A percentile compares a stretch with the other conserved stretches of the same genome.
Evolutionary conservation across 306 rosid genomes (phyloP).

Genomic region (Prinsepia uniflora): DNA sequence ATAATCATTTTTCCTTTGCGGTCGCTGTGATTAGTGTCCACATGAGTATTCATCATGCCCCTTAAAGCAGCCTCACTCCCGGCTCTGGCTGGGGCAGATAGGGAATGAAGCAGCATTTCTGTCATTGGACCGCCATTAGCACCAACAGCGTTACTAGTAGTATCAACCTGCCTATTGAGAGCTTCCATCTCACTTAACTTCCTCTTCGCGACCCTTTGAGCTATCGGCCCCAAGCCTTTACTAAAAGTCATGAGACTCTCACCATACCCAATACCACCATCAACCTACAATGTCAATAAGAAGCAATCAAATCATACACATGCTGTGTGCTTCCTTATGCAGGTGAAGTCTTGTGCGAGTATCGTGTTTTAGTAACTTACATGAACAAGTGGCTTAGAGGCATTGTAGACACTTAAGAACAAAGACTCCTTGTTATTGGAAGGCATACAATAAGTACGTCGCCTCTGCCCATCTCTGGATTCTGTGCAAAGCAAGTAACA

Average conservation of each 20-base stretch:
- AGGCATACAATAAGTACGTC: conserved; percentile 15
- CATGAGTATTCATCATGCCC: conserved; percentile 7
- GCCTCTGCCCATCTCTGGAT: conserved; percentile 19
- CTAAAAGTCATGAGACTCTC: conserved; percentile 26
- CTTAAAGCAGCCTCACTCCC: conserved; percentile 6
- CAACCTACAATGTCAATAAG: conserved; percentile 7
- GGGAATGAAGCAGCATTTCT: neutral
- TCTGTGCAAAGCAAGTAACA: conserved; percentile 22
- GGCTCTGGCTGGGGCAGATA: neutral
- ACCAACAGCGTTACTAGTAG: neutral
- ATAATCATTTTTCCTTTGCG: conserved; percentile 11
- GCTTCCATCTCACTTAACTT: conserved; percentile 16
- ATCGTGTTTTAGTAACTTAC: conserved; percentile 21
- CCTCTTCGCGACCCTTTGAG: conserved; percentile 17
- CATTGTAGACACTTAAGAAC: conserved; percentile 5
- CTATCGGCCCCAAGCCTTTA: conserved; percentile 36
- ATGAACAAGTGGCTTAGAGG: conserved; percentile 4
- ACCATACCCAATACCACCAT: conserved; percentile 13
- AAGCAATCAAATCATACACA: neutral
- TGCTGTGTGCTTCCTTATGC: neutral
- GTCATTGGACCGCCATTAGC: neutral
- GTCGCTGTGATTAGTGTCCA: neutral
- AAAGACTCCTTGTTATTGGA: conserved; percentile 12
- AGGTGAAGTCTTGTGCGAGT: neutral
- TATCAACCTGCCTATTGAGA: conserved; percentile 4